Conservation (phyloP, 140 eudicot species). For the Stevia rebaudiana region DNA sequence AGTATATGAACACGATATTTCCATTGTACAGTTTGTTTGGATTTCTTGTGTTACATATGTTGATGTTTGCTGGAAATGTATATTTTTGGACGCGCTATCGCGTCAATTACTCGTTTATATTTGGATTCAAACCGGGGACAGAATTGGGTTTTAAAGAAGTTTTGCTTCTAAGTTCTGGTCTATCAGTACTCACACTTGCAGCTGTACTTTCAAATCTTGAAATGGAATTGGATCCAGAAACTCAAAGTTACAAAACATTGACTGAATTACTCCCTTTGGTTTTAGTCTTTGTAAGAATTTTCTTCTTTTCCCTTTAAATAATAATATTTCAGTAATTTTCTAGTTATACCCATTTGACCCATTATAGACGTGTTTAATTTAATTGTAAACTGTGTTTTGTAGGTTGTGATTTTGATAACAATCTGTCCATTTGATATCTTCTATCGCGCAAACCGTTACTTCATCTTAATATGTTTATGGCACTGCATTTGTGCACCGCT, state of each 20-base stretch:
- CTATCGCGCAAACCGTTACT: constrained; percentile 57
- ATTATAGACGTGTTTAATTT: neutral
- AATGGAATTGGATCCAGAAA: constrained; percentile 49
- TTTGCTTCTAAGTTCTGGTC: constrained; percentile 50
- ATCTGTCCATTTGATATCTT: constrained; percentile 61
- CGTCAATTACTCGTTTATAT: constrained; percentile 61
- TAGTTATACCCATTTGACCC: constrained; percentile 7
- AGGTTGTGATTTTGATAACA: constrained; percentile 45
- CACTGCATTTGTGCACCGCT: constrained; percentile 69
- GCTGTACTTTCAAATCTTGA: constrained; percentile 54
- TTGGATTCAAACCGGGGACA: constrained; percentile 52
- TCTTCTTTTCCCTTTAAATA: neutral
- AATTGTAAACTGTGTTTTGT: constrained; percentile 15
- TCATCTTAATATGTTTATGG: constrained; percentile 46
- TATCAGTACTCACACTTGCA: constrained; percentile 51
- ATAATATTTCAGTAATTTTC: neutral
- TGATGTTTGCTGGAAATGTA: constrained; percentile 51
- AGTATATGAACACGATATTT: constrained; percentile 58
- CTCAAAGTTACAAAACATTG: constrained; percentile 32
- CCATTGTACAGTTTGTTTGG: constrained; percentile 60
- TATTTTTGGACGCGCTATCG: constrained; percentile 56
- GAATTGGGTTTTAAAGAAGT: constrained; percentile 55
- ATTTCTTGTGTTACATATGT: constrained; percentile 48
- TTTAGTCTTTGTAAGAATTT: constrained; percentile 44
- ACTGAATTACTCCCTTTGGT: constrained; percentile 55